Conservation (phyloP, 2,329 filamentous ascomycete species). For the Aspergillus thermomutatus region DNA sequence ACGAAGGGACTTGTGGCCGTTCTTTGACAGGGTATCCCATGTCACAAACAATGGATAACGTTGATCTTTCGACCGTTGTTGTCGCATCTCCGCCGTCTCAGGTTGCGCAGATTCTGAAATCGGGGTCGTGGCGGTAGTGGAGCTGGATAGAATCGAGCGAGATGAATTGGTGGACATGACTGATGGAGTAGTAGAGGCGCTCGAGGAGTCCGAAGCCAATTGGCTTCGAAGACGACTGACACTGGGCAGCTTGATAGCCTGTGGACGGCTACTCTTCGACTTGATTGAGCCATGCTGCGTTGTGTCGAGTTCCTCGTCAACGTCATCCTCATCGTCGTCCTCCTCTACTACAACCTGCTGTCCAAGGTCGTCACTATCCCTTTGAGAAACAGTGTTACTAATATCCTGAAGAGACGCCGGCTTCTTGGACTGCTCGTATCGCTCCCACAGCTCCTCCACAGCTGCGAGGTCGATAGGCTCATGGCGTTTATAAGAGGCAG, state of each 20-base stretch:
- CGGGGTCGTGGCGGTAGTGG: conserved; percentile 44
- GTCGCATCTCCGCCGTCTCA: conserved; percentile 14
- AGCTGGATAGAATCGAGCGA: conserved; percentile 40
- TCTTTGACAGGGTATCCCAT: conserved; percentile 73
- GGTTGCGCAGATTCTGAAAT: conserved; percentile 39
- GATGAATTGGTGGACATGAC: conserved; percentile 49
- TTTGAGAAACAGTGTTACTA: conserved; percentile 14
- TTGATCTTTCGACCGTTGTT: conserved; percentile 33
- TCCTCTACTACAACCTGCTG: conserved; percentile 15
- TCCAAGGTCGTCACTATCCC: conserved; percentile 7
- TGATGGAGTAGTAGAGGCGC: conserved; percentile 39
- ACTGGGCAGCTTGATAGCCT: conserved; percentile 28
- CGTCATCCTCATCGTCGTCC: conserved; percentile 33
- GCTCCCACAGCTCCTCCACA: conserved; percentile 67
- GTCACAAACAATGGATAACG: conserved; percentile 85
- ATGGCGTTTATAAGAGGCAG: conserved; percentile 69
- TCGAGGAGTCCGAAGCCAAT: conserved; percentile 38
- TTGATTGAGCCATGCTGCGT: conserved; percentile 7
- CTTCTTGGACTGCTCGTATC: conserved; percentile 44
- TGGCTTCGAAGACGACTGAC: conserved; percentile 34
- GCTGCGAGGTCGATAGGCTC: conserved; percentile 64
- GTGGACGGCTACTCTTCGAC: conserved; percentile 14
- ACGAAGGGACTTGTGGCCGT: conserved; percentile 66
- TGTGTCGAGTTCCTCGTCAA: conserved; percentile 19
- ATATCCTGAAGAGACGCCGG: conserved; percentile 32